phyloP scores from a whole-genome alignment of 257 asterid genomes.

The Coffea canephora region DNA sequence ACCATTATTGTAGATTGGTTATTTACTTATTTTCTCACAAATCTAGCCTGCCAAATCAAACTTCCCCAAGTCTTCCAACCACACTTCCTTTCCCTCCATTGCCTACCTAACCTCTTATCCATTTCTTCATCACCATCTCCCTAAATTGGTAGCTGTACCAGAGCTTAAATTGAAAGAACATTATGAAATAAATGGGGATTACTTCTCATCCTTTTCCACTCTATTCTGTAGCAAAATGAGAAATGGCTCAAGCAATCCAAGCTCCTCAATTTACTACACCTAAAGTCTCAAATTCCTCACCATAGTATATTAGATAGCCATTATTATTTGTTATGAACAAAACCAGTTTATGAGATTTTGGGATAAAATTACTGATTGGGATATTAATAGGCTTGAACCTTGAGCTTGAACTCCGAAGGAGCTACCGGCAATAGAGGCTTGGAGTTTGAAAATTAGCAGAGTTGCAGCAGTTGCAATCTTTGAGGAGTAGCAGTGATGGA shows the following conservation, averaged over 20 bases:
- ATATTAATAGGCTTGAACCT: too few relatives aligned
- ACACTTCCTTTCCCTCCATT: not conserved
- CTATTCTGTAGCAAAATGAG: constrained; percentile 27
- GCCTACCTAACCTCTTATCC: not conserved
- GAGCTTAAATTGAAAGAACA: not conserved
- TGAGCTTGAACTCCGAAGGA: too few relatives aligned
- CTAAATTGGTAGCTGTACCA: not conserved
- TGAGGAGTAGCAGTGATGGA: too few relatives aligned
- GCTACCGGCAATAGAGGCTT: too few relatives aligned
- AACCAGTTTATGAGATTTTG: too few relatives aligned
- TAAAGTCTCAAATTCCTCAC: constrained; percentile 34
- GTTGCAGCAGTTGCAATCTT: too few relatives aligned
- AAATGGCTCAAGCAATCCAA: constrained; percentile 46
- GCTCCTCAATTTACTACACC: constrained; percentile 43
- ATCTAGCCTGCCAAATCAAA: constrained; percentile 16
- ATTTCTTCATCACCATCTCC: not conserved
- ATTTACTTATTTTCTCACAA: not conserved
- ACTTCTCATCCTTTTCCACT: constrained; percentile 24
- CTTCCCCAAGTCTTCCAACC: not conserved
- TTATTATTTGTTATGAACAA: too few relatives aligned
- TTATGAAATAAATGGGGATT: constrained; percentile 21
- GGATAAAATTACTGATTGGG: too few relatives aligned
- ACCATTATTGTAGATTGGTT: too few relatives aligned
- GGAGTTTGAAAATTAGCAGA: too few relatives aligned
- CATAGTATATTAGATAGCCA: constrained; percentile 5